Conservation (phyloP, 345 rosid genomes). For the Eucalyptus cloeziana region DNA sequence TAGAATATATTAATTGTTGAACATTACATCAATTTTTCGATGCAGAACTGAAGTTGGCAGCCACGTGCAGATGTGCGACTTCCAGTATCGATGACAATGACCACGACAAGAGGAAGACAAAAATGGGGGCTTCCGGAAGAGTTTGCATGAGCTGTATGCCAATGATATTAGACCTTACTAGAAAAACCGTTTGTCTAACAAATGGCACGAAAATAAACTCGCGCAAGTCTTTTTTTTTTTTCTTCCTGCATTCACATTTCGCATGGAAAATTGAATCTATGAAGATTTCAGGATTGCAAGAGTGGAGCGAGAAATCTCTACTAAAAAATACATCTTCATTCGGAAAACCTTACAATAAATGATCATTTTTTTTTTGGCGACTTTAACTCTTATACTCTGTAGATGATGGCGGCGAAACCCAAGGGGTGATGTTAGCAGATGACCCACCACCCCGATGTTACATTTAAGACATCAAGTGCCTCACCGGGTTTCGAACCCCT, state of each 20-base stretch:
- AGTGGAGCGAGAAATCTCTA: not conserved
- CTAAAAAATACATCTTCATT: not conserved
- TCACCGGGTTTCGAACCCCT: too few species aligned
- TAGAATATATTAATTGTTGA: too few species aligned
- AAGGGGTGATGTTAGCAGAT: too few species aligned
- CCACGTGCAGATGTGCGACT: not conserved
- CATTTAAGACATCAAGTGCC: too few species aligned
- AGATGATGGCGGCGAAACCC: too few species aligned
- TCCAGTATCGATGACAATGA: not conserved
- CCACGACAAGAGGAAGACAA: not conserved
- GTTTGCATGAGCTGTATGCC: not conserved
- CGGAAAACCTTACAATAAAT: not conserved
- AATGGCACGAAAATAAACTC: not conserved
- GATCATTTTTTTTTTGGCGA: not conserved
- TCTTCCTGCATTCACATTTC: not conserved
- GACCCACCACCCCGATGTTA: too few species aligned
- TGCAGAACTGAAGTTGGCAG: rapidly evolving
- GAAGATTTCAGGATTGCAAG: not conserved
- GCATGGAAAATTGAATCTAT: not conserved
- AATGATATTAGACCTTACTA: not conserved
- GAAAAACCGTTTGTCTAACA: not conserved
- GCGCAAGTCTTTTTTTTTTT: not conserved
- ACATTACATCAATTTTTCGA: too few species aligned
- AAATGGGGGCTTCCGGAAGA: not conserved
- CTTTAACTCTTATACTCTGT: too few species aligned